Evolutionary conservation across 345 rosid genomes (phyloP).

Genomic region (Moringa oleifera): DNA sequence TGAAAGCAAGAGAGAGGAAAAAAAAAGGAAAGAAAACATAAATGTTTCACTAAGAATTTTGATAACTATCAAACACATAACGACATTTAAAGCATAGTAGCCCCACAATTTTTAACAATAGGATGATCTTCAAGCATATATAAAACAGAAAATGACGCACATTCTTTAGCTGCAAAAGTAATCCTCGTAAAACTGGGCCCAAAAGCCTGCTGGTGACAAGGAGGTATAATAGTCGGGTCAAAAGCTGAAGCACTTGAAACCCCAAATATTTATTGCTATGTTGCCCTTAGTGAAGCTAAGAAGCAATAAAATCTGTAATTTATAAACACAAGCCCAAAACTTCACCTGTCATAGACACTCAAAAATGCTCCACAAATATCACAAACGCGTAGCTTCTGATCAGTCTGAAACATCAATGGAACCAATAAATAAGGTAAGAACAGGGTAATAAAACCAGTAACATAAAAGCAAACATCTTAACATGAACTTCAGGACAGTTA

Average conservation of each 20-base stretch:
- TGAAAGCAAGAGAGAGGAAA: slow-evolving; percentile 57
- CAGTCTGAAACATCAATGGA: slow-evolving; percentile 58
- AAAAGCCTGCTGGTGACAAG: slow-evolving; percentile 99
- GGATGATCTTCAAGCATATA: slow-evolving; percentile 53
- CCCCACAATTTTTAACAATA: slow-evolving; percentile 43
- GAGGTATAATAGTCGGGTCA: slow-evolving; percentile 89
- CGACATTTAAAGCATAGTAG: slow-evolving; percentile 11
- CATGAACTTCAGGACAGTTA: neutral
- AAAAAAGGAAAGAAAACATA: slow-evolving; percentile 21
- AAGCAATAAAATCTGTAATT: slow-evolving; percentile 12
- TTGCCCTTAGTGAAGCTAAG: slow-evolving; percentile 34
- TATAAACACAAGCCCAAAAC: slow-evolving; percentile 22
- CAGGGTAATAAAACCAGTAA: too few relatives aligned
- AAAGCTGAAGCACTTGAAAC: slow-evolving; percentile 90
- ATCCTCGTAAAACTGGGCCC: slow-evolving; percentile 99
- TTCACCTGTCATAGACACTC: slow-evolving; percentile 96
- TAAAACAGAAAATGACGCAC: slow-evolving; percentile 95
- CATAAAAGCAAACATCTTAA: neutral
- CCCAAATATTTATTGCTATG: slow-evolving; percentile 50
- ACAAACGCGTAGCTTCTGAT: slow-evolving; percentile 98
- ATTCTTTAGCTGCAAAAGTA: slow-evolving; percentile 99
- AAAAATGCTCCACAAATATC: slow-evolving; percentile 99
- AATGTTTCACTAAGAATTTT: slow-evolving; percentile 21
- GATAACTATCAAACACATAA: slow-evolving; percentile 6
- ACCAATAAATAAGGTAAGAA: neutral